These are phyloP conservation scores for Amanita polypyramis DNA, from an alignment of 768 basidiomycete genomes.

Conservation along the genomic window DNA sequence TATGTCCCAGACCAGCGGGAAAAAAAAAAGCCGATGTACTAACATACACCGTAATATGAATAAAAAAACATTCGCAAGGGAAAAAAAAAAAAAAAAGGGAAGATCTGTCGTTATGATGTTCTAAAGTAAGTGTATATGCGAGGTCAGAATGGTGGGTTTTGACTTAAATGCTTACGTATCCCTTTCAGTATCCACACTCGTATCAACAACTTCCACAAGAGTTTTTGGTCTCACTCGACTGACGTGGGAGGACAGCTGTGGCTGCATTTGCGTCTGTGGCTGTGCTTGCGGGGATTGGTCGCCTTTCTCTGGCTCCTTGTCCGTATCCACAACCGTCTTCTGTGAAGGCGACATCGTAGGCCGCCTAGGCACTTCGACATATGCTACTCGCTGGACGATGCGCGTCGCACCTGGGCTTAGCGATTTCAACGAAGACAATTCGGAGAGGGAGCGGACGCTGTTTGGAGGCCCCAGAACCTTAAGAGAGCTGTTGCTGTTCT, in stretches of 20 bases:
- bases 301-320: neutral
- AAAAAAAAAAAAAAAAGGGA: too few species aligned
- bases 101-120: too few species aligned
- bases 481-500: neutral
- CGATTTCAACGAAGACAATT: neutral
- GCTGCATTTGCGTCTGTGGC: neutral
- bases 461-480: neutral
- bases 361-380: conserved; percentile 8
- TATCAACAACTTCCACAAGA: neutral
- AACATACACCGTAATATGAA: too few species aligned
- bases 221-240: neutral
- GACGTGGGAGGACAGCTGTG: neutral
- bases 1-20: too few species aligned
- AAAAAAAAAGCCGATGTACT: too few species aligned
- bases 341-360: conserved; percentile 1
- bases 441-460: neutral
- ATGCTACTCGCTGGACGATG: conserved; percentile 13
- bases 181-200: neutral
- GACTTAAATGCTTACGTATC: neutral
- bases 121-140: too few species aligned
- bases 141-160: too few species aligned
- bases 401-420: conserved; percentile 7
- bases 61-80: too few species aligned
- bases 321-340: neutral
- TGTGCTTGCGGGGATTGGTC: neutral